These are phyloP conservation scores for Saccharomyces hybrid DNA, from an alignment of 1,139 yeast genomes.

Conservation along the genomic window DNA sequence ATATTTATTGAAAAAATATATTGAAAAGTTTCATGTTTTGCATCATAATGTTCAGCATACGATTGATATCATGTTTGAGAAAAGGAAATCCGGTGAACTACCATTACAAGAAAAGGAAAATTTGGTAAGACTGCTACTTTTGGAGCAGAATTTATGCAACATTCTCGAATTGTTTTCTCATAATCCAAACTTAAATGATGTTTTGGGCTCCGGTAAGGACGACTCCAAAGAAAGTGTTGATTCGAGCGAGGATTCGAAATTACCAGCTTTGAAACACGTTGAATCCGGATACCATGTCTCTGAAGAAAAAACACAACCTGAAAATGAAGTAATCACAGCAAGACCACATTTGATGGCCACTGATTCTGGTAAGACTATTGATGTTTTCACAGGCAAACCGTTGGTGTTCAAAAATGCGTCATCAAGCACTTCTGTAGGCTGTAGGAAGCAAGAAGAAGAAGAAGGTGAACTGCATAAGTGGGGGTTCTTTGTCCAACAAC, in stretches of 20 bases:
- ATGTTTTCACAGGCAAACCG: conserved; percentile 61
- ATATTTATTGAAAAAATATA: conserved; percentile 37
- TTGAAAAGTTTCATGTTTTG: conserved; percentile 44
- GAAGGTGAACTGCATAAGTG: conserved; percentile 84
- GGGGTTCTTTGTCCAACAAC: conserved; percentile 65
- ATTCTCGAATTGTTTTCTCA: conserved; percentile 48
- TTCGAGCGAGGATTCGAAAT: conserved; percentile 3
- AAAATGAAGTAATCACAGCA: conserved; percentile 8
- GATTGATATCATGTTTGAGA: conserved; percentile 50
- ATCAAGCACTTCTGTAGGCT: conserved; percentile 58
- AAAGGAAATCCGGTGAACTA: conserved; percentile 48
- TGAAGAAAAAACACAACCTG: conserved; percentile 5
- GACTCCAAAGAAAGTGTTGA: not conserved
- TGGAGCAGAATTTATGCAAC: conserved; percentile 56
- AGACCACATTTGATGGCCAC: conserved; percentile 61
- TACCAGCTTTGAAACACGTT: conserved; percentile 15
- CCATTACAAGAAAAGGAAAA: conserved; percentile 62
- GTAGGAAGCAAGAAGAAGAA: conserved; percentile 75
- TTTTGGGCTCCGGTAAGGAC: conserved; percentile 7
- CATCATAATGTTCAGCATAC: conserved; percentile 51
- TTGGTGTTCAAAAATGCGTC: conserved; percentile 49
- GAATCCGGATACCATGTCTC: conserved; percentile 11
- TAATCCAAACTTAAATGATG: conserved; percentile 16
- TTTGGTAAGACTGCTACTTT: conserved; percentile 49
- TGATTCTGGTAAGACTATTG: conserved; percentile 53